A percentile compares a stretch with the other conserved stretches of the same genome.
Evolutionary conservation across 1,139 yeast genomes (phyloP).

Genomic region (Zygoascus sp.): DNA sequence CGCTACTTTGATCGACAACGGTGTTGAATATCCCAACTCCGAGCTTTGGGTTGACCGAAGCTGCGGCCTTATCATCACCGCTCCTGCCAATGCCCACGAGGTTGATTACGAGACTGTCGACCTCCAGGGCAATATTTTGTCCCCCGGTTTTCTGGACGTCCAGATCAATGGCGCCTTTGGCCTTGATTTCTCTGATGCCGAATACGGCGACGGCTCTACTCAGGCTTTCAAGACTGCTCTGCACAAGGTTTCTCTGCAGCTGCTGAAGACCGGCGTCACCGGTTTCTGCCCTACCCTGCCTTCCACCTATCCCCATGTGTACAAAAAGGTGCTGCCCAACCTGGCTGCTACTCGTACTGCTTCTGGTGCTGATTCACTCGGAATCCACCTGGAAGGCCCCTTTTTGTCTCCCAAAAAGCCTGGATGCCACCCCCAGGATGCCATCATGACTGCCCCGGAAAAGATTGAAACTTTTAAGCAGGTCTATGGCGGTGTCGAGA

Average conservation of each 20-base stretch:
- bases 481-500: slow-evolving; percentile 48
- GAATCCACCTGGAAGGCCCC: slow-evolving; percentile 67
- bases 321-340: slow-evolving; percentile 48
- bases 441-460: slow-evolving; percentile 47
- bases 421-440: slow-evolving; percentile 60
- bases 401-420: slow-evolving; percentile 52
- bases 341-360: slow-evolving; percentile 39
- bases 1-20: slow-evolving; percentile 51
- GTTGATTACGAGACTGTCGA: slow-evolving; percentile 37
- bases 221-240: slow-evolving; percentile 29
- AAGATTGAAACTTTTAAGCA: slow-evolving; percentile 39
- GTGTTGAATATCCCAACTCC: slow-evolving; percentile 38
- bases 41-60: slow-evolving; percentile 47
- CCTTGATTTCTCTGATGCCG: slow-evolving; percentile 48
- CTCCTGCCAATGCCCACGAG: slow-evolving; percentile 22
- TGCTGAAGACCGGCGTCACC: slow-evolving; percentile 55
- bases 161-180: slow-evolving; percentile 63
- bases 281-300: slow-evolving; percentile 59
- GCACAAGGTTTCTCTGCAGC: slow-evolving; percentile 26
- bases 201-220: slow-evolving; percentile 37
- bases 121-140: slow-evolving; percentile 45
- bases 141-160: slow-evolving; percentile 60
- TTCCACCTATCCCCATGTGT: slow-evolving; percentile 51
- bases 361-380: slow-evolving; percentile 49
- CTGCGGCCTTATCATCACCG: slow-evolving; percentile 43